Percentiles rank a stretch among this genome's conserved stretches.
These are phyloP conservation scores for Oxytropis ochrocephala DNA, from an alignment of 306 rosid species.

Conservation along the genomic window DNA sequence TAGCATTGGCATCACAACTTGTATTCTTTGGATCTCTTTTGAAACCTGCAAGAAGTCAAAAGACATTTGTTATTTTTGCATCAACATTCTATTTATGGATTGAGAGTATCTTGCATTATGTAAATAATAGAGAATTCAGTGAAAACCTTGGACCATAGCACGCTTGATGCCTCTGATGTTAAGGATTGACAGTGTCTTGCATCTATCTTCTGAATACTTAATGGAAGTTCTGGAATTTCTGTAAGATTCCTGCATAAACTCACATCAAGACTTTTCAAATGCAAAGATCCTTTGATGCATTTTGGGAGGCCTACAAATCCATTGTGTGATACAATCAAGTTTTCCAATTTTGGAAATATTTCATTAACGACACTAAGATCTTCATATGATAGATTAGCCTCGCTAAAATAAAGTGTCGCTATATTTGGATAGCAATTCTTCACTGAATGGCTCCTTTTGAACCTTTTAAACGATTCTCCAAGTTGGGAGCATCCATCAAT, in stretches of 20 bases:
- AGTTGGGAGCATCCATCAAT: neutral
- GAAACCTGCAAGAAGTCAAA: neutral
- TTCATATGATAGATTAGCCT: neutral
- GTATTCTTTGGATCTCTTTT: neutral
- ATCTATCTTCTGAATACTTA: slow-evolving; percentile 2
- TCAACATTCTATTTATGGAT: neutral
- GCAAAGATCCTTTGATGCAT: neutral
- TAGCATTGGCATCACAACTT: slow-evolving; percentile 9
- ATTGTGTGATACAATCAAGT: neutral
- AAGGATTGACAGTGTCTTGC: slow-evolving; percentile 1
- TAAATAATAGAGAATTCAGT: neutral
- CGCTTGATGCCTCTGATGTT: neutral
- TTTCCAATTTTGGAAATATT: neutral
- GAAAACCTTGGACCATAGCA: slow-evolving; percentile 15
- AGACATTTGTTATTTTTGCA: neutral
- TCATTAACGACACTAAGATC: neutral
- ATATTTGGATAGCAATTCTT: neutral
- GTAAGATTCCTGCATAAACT: neutral
- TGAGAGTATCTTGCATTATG: neutral
- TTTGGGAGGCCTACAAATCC: neutral
- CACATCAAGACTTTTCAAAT: neutral
- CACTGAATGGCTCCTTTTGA: neutral
- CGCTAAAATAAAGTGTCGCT: neutral
- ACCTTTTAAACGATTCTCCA: neutral
- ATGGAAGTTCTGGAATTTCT: neutral